Evolutionary conservation across 495 filamentous ascomycete species (phyloP), one percentile per base, ranked within the genome.

Genomic region (Penicillium maclennaniae): DNA sequence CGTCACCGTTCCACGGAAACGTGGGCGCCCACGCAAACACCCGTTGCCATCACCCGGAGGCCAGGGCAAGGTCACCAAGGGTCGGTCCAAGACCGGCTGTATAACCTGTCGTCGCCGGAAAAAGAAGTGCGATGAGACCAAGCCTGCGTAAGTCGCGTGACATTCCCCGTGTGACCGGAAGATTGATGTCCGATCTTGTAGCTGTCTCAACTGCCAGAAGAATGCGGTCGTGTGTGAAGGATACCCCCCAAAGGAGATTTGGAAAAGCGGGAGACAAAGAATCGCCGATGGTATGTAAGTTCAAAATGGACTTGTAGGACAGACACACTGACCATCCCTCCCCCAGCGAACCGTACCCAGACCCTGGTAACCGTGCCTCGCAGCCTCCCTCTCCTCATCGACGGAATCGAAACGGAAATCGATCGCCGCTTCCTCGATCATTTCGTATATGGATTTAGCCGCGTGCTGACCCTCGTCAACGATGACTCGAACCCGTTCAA

Each of bases 81-180:
- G 87, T n/a, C 79, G 91, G 17, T 95, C 90, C 53, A 96, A 96
- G 75, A 96, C 91, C 4, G 91, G 91, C 0, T 96, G 91, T 70
- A 86, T 93, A 51, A 96, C 91, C 44, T 97, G 91, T 75, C 81
- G 91, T 50, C 86, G 87, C 62, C 79, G 91, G 27, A 96, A 96
- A 76, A 97, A 96, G 86, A 97, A 97, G 74, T 97, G 91, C 71
- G 91, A 96, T 65, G 91, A 97, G 75, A 84, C 85, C n/a, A 95
- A 92, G 62, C 91, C 91, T 49, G 75, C 81, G 61, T 95, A 62
- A 66, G 62, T 66, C 14, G 41, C 39, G 16, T 40, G 26, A 21
- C 20, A 27, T n/a, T 9, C 19, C 6, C 49, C 5, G 17, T 17
- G 27, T 15, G 19, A 8, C 8, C 31, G 8, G 38, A 44, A 26